Base-by-base conservation (phyloP, 2,329 filamentous ascomycete species). In the Ophiostoma piceae region DNA sequence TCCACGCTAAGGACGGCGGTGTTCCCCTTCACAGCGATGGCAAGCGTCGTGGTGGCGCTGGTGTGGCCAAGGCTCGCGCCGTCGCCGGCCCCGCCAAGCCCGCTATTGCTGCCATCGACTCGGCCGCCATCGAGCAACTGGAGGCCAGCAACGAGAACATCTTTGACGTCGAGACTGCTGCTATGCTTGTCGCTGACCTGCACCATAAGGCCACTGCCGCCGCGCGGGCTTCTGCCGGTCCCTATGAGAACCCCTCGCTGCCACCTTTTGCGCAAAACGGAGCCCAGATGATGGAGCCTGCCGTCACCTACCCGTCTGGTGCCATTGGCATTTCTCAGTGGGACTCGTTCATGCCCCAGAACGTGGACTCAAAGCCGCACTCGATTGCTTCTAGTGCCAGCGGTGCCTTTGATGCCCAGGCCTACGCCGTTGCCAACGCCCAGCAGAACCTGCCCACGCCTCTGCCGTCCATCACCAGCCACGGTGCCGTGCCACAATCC, bases 161-260 rank as follows among this genome's bases (percentile, higher is more conserved):
- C 81, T 94, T 97, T 77, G 95, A 97, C 79, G 91, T 97, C 77
- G 94, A 99, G 84, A 93, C 94, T 76, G 95, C 95, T 75, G 95
- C 95, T 75, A 97, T 98, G 92, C 88, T 99, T 79, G 96, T 99
- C 83, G 95, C 94, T 78, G 94, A 98, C 82, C 90, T 98, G 78
- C 94, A 97, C 82, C 93, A 97, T 84, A 97, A 97, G 84, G 94
- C 85, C 76, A 94, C 94, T 62, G 84, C 84, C 43, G 88, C 88
- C 76, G 92, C 88, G 80, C 85, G 87, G 70, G 80, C 80, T 71
- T 85, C 83, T 74, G 83, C 82, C 72, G 83, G 82, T 74, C 82
- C 84, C 67, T 88, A 84, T 76, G 86, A 87, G 73, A 81, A 83
- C 73, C 83, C 80, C 77, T 81, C 84, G 41, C 88, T 91, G 79